Evolutionary conservation across 805 yeast genomes (phyloP), one percentile per base, ranked within the genome.

Genomic region (Nakazawaea sp.): DNA sequence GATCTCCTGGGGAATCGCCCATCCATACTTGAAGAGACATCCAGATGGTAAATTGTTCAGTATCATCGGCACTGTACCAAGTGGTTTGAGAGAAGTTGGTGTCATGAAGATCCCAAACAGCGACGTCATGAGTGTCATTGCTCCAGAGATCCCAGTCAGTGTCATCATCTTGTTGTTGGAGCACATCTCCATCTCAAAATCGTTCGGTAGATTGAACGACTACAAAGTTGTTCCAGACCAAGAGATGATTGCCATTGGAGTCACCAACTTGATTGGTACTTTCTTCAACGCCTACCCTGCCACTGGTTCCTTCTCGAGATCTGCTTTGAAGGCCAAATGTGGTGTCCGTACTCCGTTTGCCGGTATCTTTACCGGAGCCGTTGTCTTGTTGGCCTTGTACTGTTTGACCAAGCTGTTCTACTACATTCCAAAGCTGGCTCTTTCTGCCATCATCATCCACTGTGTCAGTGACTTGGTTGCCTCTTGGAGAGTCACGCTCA

Each of bases 301-400:
- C 6, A 89, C 97, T 4, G 97, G 97, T 32, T 89, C 97, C 1
- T 89, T 89, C 59, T 84, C 95, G 15, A 80, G 97, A 66, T 83
- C 96, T 31, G 97, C 97, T 6, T 70, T 89, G 51, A 89, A 90
- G 62, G 81, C 95, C 35, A 89, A 89, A 62, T 89, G 96, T 71
- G 95, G 95, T 56, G 97, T 89, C 32, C 75, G 88, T 54, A 89
- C 97, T 16, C 97, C 97, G 25, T 65, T 89, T 43, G 94, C 96
- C 31, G 96, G 96, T 63, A 70, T 87, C 29, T 83, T 79, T 59
- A 84, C 96, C 10, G 97, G 96, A 55, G 75, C 74, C 31, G 88
- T 90, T 60, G 97, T 89, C 18, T 62, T 89, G 44, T 64, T 89
- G 45, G 95, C 97, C 2, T 68, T 89, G 45, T 89, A 88, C 59